These are phyloP conservation scores for Boletus eberwhitei DNA, from an alignment of 768 basidiomycete genomes.

Conservation along the genomic window DNA sequence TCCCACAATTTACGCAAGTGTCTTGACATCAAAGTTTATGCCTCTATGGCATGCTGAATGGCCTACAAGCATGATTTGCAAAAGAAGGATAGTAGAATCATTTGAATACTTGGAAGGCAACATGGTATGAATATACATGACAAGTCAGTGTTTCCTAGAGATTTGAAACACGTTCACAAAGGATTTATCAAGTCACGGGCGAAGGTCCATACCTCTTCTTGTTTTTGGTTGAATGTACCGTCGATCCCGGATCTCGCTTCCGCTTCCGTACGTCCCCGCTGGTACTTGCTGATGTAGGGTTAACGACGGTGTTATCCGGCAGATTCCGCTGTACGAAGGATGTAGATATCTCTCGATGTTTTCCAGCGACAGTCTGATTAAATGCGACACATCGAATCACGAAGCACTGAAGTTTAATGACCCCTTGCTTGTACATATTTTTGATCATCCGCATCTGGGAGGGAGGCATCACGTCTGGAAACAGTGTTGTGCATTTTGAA, in stretches of 20 bases:
- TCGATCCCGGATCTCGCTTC: conserved; percentile 6
- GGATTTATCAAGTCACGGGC: no score
- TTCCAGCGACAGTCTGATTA: conserved; percentile 12
- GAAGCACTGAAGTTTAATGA: conserved; percentile 29
- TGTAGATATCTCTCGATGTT: conserved; percentile 4
- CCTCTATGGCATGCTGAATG: conserved; percentile 15
- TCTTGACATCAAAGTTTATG: conserved; percentile 52
- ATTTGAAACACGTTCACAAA: background rate
- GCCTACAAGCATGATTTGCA: background rate
- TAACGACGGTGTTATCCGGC: background rate
- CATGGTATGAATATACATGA: background rate
- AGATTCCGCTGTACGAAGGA: background rate
- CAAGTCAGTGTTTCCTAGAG: conserved; percentile 9
- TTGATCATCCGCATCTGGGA: conserved; percentile 23
- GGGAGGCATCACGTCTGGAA: conserved; percentile 22
- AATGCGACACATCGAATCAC: conserved; percentile 21
- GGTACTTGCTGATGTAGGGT: background rate
- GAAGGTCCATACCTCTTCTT: conserved; percentile 11
- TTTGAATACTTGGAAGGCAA: background rate
- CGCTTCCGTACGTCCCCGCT: conserved; percentile 6
- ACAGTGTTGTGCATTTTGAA: conserved; percentile 18
- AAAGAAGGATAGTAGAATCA: background rate
- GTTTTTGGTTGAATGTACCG: background rate
- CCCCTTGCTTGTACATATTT: conserved; percentile 28
- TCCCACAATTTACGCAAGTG: conserved; percentile 62